These are phyloP conservation scores for Aspergillus steynii DNA, from an alignment of 495 filamentous ascomycete genomes.

Conservation along the genomic window DNA sequence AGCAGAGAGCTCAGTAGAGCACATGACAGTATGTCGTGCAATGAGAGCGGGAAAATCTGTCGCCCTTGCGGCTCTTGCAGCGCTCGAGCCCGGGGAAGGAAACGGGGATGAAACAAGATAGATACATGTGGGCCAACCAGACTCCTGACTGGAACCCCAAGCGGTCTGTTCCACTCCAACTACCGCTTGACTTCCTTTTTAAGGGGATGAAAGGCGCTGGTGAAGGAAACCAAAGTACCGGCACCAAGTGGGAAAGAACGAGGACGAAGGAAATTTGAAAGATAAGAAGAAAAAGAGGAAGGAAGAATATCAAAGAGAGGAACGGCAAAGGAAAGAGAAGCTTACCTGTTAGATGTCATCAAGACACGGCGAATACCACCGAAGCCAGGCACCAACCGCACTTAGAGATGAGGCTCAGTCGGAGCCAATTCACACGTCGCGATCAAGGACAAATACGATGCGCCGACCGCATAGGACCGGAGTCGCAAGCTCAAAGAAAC, in stretches of 20 bases:
- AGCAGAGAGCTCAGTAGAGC: neutral
- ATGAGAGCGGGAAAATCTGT: neutral
- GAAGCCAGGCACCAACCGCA: conserved; percentile 9
- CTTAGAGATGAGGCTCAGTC: conserved; percentile 27
- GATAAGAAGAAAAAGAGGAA: conserved; percentile 4
- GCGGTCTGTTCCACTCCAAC: neutral
- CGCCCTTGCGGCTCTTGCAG: neutral
- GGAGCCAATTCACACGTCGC: conserved; percentile 24
- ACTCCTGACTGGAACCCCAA: neutral
- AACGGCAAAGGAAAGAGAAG: conserved; percentile 19
- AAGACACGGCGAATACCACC: conserved; percentile 18
- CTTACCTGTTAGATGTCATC: conserved; percentile 21
- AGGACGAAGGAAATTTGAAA: neutral
- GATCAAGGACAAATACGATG: conserved; percentile 15
- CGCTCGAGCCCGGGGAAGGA: neutral
- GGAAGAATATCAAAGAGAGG: conserved; percentile 8
- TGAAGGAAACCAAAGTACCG: neutral
- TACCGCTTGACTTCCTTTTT: neutral
- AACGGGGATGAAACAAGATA: neutral
- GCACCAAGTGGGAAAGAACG: neutral
- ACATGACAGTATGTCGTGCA: neutral
- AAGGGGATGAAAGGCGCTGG: neutral
- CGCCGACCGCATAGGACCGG: conserved; percentile 5
- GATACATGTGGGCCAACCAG: neutral
- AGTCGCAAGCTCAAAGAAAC: neutral